Percentiles rank a stretch among this genome's conserved stretches.
Conservation (phyloP, 768 basidiomycete genomes). For the Rubroboletus pulcherrimus region DNA sequence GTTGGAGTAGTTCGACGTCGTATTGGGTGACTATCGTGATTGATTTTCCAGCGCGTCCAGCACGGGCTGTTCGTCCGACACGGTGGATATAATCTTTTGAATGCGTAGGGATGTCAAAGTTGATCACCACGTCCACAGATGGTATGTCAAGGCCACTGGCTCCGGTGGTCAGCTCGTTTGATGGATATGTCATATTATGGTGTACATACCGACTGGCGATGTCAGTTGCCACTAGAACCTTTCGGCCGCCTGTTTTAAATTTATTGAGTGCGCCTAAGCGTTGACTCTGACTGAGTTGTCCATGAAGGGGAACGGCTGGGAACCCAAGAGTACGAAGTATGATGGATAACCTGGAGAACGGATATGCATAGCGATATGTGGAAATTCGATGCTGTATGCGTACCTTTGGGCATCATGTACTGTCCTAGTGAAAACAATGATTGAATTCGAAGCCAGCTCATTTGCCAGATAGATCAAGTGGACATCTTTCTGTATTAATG, state of each 20-base stretch:
- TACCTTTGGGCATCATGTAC: constrained; percentile 88
- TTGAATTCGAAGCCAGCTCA: constrained; percentile 84
- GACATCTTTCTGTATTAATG: constrained; percentile 87
- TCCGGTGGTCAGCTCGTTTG: constrained; percentile 1
- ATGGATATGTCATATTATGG: background rate
- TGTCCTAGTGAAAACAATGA: constrained; percentile 95
- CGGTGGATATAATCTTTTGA: constrained; percentile 99
- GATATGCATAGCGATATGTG: background rate
- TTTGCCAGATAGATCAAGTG: constrained; percentile 88
- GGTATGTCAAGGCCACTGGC: constrained; percentile 90
- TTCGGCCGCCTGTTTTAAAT: constrained; percentile 92
- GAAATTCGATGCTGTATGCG: constrained; percentile 4
- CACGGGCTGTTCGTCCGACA: constrained; percentile 95
- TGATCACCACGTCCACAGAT: constrained; percentile 93
- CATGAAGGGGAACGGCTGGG: constrained; percentile 93
- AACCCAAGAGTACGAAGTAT: constrained; percentile 89
- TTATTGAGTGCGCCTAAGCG: constrained; percentile 90
- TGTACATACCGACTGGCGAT: constrained; percentile 79
- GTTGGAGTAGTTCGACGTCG: constrained; percentile 93
- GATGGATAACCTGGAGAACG: constrained; percentile 63
- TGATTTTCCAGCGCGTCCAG: constrained; percentile 94
- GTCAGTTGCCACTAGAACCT: constrained; percentile 92
- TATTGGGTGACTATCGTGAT: constrained; percentile 99
- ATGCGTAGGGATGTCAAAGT: constrained; percentile 96
- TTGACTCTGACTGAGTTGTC: constrained; percentile 90